Conservation (phyloP, 116 monocot genomes). For the Zostera marina region DNA sequence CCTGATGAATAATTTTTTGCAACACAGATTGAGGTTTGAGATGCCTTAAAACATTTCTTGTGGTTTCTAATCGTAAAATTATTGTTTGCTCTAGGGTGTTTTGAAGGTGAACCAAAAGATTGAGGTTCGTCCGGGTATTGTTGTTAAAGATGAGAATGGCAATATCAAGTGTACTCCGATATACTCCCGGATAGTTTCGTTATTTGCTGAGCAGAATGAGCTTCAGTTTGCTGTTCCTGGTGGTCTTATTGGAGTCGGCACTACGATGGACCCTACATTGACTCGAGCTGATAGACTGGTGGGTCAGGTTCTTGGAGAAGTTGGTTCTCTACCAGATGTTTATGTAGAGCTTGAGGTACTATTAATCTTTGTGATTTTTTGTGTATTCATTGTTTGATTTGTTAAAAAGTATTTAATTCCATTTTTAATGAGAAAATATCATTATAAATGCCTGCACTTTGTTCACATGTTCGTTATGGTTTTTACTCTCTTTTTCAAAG, state of each 20-base stretch:
- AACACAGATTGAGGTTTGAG: no score
- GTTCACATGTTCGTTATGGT: no score
- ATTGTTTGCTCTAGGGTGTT: constrained; percentile 45
- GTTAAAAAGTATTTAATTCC: no score
- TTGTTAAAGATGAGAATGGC: constrained; percentile 77
- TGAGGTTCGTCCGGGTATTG: constrained; percentile 88
- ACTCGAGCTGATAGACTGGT: constrained; percentile 87
- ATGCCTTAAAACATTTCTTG: no score
- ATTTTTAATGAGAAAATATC: no score
- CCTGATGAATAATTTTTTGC: no score
- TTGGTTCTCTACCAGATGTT: constrained; percentile 78
- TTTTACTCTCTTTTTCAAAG: no score
- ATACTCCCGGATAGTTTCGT: background rate
- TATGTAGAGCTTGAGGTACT: constrained; percentile 86
- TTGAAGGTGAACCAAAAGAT: constrained; percentile 84
- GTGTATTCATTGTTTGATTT: no score
- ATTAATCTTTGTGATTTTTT: no score
- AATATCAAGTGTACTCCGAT: constrained; percentile 9
- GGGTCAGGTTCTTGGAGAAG: constrained; percentile 93
- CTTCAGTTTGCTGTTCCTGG: constrained; percentile 96
- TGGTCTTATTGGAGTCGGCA: constrained; percentile 88
- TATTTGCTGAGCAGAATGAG: constrained; percentile 90
- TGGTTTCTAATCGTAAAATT: no score
- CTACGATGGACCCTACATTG: constrained; percentile 88
- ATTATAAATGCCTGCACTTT: no score